These are phyloP conservation scores for Coprinopsis marcescibilis DNA, from an alignment of 768 basidiomycete genomes.

Conservation along the genomic window DNA sequence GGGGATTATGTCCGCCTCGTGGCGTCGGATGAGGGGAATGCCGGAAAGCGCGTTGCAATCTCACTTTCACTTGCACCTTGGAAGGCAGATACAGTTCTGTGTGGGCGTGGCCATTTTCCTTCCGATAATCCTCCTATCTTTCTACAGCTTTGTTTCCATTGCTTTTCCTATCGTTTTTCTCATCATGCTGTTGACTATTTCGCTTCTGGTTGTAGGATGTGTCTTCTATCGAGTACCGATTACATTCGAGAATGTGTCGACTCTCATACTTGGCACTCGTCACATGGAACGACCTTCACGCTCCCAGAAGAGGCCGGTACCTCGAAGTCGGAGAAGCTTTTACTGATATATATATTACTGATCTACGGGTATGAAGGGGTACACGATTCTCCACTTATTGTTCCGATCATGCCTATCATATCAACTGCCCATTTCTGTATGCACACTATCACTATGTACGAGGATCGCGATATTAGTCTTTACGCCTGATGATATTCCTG, in stretches of 20 bases:
- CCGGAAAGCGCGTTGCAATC: constrained; percentile 11
- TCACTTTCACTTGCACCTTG: constrained; percentile 21
- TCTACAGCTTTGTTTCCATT: constrained; percentile 7
- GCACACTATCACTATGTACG: too few species aligned
- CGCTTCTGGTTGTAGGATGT: constrained; percentile 3
- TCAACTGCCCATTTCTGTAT: too few species aligned
- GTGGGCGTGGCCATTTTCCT: constrained; percentile 1
- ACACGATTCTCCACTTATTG: too few species aligned
- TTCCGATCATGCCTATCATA: too few species aligned
- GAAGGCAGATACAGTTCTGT: constrained; percentile 18
- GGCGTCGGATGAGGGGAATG: constrained; percentile 5
- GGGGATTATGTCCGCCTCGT: constrained; percentile 5
- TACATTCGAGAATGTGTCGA: constrained; percentile 8
- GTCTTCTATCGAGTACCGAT: constrained; percentile 10
- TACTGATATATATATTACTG: too few species aligned
- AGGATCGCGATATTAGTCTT: too few species aligned
- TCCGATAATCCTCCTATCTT: constrained; percentile 1
- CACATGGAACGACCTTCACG: neutral
- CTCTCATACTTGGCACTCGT: constrained; percentile 4
- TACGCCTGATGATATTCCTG: too few species aligned
- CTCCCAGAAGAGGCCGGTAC: neutral
- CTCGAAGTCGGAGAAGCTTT: constrained; percentile 3
- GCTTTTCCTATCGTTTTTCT: constrained; percentile 9
- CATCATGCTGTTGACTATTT: constrained; percentile 5
- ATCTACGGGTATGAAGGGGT: too few species aligned